Evolutionary conservation across 1,284 basidiomycete species (phyloP).

Genomic region (Salmacisia buchloeana): DNA sequence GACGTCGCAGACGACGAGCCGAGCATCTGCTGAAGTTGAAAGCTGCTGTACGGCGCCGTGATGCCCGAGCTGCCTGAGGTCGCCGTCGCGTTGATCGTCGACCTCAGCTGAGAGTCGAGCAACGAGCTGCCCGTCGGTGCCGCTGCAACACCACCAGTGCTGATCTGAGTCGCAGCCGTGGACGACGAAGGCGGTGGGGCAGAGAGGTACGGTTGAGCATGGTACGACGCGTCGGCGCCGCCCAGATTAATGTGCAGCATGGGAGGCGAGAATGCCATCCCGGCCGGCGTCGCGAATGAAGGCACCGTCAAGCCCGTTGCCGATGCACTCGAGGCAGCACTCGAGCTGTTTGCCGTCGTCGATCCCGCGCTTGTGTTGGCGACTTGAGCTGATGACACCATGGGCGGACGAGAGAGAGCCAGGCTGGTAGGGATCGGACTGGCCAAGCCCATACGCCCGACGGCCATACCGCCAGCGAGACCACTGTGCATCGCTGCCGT

Average conservation of each 20-base stretch:
- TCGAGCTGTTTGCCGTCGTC: neutral
- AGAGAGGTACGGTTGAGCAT: no score
- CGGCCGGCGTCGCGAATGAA: neutral
- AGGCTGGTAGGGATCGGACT: neutral
- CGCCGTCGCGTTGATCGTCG: neutral
- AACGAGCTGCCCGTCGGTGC: no score
- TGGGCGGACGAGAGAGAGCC: neutral
- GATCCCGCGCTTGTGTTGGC: neutral
- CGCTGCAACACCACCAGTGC: no score
- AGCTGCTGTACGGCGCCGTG: slow-evolving; percentile 7
- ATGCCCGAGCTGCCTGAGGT: neutral
- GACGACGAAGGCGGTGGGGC: no score
- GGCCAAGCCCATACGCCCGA: neutral
- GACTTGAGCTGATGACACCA: no score
- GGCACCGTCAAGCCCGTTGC: neutral
- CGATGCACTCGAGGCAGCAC: neutral
- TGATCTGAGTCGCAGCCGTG: no score
- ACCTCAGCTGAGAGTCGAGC: neutral
- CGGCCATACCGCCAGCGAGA: neutral
- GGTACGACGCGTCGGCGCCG: no score
- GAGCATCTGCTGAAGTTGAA: slow-evolving; percentile 6
- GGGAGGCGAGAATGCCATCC: no score
- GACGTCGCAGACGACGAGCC: neutral
- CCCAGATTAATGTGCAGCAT: no score
- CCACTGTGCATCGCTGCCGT: no score